Evolutionary conservation across 208 protist species (phyloP), one percentile per base, ranked within the genome.

Genomic region (Leishmania braziliensis): DNA sequence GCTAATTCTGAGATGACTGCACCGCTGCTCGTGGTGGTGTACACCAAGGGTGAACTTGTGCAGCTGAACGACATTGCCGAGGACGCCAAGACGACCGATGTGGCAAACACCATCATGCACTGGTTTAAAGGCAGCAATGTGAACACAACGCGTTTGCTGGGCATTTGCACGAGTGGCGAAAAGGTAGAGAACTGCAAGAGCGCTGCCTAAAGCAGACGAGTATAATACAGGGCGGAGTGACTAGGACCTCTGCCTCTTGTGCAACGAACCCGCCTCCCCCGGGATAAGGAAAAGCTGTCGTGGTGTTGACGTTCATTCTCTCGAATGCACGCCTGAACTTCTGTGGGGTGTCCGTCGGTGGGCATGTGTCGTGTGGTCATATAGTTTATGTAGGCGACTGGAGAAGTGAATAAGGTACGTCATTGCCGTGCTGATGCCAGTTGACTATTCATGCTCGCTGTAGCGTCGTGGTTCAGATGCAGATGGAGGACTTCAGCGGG

Each of bases 81-180:
- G 8, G 75, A 73, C 16, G 81, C 77, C 36, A 78, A 58, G 51
- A 84, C 84, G 9, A 80, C 86, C 20, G 89, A 94, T 73, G 73
- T 95, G 50, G 29, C 48, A 46, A 84, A 77, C 51, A 96, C 93
- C 10, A 66, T 96, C 50, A 83, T 91, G 60, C 77, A 83, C 63
- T 96, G 93, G 93, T 95, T 94, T 65, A 69, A 79, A 20, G 46
- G 70, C 10, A 78, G 43, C 5, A 58, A 29, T 29, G 29, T 33
- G 2, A 74, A 87, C 78, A 48, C 46, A 10, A 56, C 18, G 23
- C 74, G 86, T 36, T 72, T 90, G 12, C 73, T 92, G 3, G 91
- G 93, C 66, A 89, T 96, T 51, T 95, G 93, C 82, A 92, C 90
- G n/a, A 84, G 71, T 54, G 91, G 93, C 70, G 74, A 84, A 50